These are phyloP conservation scores for Colletotrichum cereale DNA, from an alignment of 2,329 filamentous ascomycete species.

Conservation along the genomic window DNA sequence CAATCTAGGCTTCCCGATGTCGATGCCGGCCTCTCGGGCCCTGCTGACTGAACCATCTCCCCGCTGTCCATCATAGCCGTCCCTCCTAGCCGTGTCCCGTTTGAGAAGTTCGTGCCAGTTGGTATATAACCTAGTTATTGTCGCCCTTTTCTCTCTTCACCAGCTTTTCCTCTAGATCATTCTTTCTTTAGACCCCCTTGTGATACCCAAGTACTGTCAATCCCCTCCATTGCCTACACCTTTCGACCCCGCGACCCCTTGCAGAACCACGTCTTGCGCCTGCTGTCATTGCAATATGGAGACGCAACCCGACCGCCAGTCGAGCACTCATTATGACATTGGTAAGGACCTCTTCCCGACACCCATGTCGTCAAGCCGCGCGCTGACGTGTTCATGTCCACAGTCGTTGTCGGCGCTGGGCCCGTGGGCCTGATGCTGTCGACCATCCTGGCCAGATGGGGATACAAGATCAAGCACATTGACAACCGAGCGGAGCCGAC, in stretches of 20 bases:
- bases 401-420: slow-evolving; percentile 89
- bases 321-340: slow-evolving; percentile 56
- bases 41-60: slow-evolving; percentile 22
- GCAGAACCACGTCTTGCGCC: background rate
- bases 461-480: slow-evolving; percentile 95
- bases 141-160: background rate
- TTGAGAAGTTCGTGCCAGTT: slow-evolving; percentile 13
- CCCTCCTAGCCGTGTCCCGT: slow-evolving; percentile 16
- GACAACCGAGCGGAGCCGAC: slow-evolving; percentile 91
- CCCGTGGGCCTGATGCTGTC: slow-evolving; percentile 90
- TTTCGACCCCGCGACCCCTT: background rate
- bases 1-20: slow-evolving; percentile 32
- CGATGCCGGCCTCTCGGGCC: slow-evolving; percentile 31
- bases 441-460: slow-evolving; percentile 90
- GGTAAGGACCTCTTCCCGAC: slow-evolving; percentile 48
- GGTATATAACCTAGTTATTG: slow-evolving; percentile 21
- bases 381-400: slow-evolving; percentile 47
- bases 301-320: slow-evolving; percentile 33
- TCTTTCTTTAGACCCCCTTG: background rate
- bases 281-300: slow-evolving; percentile 19
- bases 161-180: background rate
- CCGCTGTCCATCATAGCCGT: slow-evolving; percentile 17
- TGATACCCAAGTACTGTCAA: background rate
- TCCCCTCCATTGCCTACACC: background rate
- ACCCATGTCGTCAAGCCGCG: background rate